These are phyloP conservation scores for Aspergillus cavernicola DNA, from an alignment of 495 filamentous ascomycete species.

Conservation along the genomic window DNA sequence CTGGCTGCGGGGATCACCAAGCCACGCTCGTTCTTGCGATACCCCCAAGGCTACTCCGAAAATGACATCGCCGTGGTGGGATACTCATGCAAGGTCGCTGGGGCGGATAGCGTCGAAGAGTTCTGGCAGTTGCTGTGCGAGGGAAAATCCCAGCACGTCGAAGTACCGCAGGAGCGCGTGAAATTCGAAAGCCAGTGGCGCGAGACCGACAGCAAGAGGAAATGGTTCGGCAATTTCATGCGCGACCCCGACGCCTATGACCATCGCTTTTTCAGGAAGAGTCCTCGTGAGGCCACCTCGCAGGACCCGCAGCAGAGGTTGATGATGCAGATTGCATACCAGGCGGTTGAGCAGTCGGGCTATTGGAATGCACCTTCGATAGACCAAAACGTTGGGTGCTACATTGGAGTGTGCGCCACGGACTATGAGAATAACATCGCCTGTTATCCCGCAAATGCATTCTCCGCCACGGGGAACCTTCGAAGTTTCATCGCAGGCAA, in stretches of 20 bases:
- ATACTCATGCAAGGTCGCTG: conserved; percentile 45
- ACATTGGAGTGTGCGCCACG: conserved; percentile 20
- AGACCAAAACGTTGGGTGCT: conserved; percentile 23
- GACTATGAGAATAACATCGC: conserved; percentile 37
- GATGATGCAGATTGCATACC: conserved; percentile 43
- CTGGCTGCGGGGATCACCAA: too few species aligned
- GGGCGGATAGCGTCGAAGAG: conserved; percentile 40
- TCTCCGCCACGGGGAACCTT: conserved; percentile 29
- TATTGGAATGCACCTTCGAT: conserved; percentile 20
- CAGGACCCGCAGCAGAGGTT: conserved; percentile 52
- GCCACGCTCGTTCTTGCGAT: too few species aligned
- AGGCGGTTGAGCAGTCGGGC: conserved; percentile 42
- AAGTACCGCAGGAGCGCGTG: conserved; percentile 29
- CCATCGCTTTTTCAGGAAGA: conserved; percentile 48
- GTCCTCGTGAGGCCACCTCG: conserved; percentile 35
- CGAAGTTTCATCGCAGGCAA: conserved; percentile 27
- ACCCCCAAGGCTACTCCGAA: too few species aligned
- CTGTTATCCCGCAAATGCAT: conserved; percentile 30
- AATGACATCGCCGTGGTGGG: too few species aligned
- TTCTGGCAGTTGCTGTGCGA: conserved; percentile 36
- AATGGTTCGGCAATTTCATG: conserved; percentile 47
- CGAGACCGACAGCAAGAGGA: conserved; percentile 29
- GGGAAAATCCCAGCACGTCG: conserved; percentile 37
- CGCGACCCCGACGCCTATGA: conserved; percentile 43
- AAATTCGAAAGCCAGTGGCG: too few species aligned